phyloP scores from a whole-genome alignment of 352 stramenopile species.

The Pythium vanterpoolii region DNA sequence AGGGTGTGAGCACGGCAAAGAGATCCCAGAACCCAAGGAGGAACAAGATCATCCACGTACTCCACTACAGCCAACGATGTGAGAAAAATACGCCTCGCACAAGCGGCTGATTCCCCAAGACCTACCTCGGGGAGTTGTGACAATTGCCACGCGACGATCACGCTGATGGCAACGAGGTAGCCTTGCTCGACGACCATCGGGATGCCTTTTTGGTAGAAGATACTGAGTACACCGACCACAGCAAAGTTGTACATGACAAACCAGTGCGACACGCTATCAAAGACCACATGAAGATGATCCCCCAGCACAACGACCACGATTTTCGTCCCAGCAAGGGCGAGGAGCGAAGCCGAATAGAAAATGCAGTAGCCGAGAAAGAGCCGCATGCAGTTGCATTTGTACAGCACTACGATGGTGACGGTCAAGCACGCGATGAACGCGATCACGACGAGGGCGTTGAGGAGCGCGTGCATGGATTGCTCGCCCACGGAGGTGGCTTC shows the following conservation, averaged over 20 bases:
- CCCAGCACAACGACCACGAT: slow-evolving; percentile 67
- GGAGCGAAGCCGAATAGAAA: slow-evolving; percentile 62
- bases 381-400: slow-evolving; percentile 81
- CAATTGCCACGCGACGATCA: slow-evolving; percentile 97
- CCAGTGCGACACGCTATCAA: slow-evolving; percentile 47
- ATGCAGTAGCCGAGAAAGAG: slow-evolving; percentile 77
- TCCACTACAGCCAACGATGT: slow-evolving; percentile 55
- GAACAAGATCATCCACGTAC: slow-evolving; percentile 84
- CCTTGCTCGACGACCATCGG: slow-evolving; percentile 76
- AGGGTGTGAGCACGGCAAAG: slow-evolving; percentile 95
- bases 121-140: slow-evolving; percentile 94
- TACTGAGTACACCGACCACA: slow-evolving; percentile 75
- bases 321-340: slow-evolving; percentile 69
- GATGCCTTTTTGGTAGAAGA: slow-evolving; percentile 88
- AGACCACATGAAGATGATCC: slow-evolving; percentile 39
- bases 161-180: slow-evolving; percentile 91
- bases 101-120: not conserved
- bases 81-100: not conserved
- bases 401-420: slow-evolving; percentile 77
- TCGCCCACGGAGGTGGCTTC: slow-evolving; percentile 33
- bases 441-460: slow-evolving; percentile 82
- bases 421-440: slow-evolving; percentile 74
- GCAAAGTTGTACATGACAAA: slow-evolving; percentile 90
- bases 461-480: slow-evolving; percentile 56
- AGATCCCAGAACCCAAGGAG: slow-evolving; percentile 96